Evolutionary conservation across 805 yeast species (phyloP).

Genomic region (Groenewaldozyma tartarivorans): DNA sequence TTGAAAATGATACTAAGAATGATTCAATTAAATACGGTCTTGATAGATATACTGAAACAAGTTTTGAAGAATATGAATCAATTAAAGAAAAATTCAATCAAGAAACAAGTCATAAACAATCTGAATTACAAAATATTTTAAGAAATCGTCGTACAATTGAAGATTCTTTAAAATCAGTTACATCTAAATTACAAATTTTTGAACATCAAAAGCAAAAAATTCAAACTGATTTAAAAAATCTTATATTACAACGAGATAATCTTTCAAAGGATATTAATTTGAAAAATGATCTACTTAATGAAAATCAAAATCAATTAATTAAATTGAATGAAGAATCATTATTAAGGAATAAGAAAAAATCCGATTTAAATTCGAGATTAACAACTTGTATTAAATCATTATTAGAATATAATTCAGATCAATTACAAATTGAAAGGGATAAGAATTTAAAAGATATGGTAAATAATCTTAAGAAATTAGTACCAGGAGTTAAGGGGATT

Average conservation of each 20-base stretch:
- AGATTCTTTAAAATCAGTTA: constrained; percentile 15
- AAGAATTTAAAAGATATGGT: constrained; percentile 64
- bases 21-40: constrained; percentile 26
- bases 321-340: constrained; percentile 19
- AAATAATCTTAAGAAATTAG: constrained; percentile 53
- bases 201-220: constrained; percentile 11
- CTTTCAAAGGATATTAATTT: constrained; percentile 22
- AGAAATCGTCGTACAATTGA: constrained; percentile 20
- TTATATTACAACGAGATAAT: constrained; percentile 30
- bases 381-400: constrained; percentile 50
- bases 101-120: constrained; percentile 18
- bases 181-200: constrained; percentile 13
- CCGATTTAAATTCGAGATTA: constrained; percentile 53
- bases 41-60: constrained; percentile 37
- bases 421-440: constrained; percentile 67
- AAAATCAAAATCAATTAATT: constrained; percentile 18
- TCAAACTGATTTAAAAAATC: constrained; percentile 27
- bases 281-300: constrained; percentile 16
- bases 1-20: constrained; percentile 29
- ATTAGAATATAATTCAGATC: constrained; percentile 65
- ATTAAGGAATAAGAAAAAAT: constrained; percentile 33
- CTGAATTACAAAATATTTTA: constrained; percentile 14
- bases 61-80: constrained; percentile 45
- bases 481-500: constrained; percentile 79
- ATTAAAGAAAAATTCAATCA: constrained; percentile 42